Percentiles rank a stretch among this genome's conserved stretches.
These are phyloP conservation scores for Byssothecium circinans DNA, from an alignment of 2,329 filamentous ascomycete species.

Conservation along the genomic window DNA sequence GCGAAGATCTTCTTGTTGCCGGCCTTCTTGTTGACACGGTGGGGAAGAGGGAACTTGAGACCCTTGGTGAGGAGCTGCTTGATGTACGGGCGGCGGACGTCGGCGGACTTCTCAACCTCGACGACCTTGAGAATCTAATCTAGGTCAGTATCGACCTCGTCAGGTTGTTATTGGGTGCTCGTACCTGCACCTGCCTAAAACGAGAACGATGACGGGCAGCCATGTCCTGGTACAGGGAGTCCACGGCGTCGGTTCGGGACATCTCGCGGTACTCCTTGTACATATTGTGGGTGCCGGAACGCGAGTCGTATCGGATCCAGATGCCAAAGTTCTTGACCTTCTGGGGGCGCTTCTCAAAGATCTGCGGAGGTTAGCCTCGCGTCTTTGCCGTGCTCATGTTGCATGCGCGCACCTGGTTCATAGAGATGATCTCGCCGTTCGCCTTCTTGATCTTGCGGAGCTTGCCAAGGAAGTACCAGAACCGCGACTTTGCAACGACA, in stretches of 20 bases:
- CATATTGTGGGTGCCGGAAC: slow-evolving; percentile 99
- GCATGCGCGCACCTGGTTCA: slow-evolving; percentile 77
- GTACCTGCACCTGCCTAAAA: slow-evolving; percentile 98
- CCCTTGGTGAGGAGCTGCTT: slow-evolving; percentile 95
- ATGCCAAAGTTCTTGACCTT: slow-evolving; percentile 99
- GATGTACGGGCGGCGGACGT: slow-evolving; percentile 98
- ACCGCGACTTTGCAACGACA: slow-evolving; percentile 98
- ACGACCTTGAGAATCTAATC: slow-evolving; percentile 93
- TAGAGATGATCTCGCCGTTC: slow-evolving; percentile 96
- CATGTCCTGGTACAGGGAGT: slow-evolving; percentile 99
- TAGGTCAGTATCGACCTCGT: neutral
- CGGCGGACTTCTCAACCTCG: slow-evolving; percentile 91
- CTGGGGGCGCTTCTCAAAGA: slow-evolving; percentile 97
- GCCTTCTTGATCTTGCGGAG: slow-evolving; percentile 99
- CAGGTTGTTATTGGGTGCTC: slow-evolving; percentile 35
- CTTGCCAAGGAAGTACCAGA: slow-evolving; percentile 99
- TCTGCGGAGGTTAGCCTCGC: slow-evolving; percentile 56
- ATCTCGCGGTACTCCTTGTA: slow-evolving; percentile 99
- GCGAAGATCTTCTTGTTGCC: slow-evolving; percentile 85
- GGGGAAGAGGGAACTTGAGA: slow-evolving; percentile 97
- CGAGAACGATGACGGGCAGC: slow-evolving; percentile 96
- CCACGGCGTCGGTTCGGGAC: slow-evolving; percentile 91
- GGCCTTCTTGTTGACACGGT: slow-evolving; percentile 82
- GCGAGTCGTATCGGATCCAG: slow-evolving; percentile 99
- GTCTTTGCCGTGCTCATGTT: neutral